Evolutionary conservation across 176 grass and related monocot genomes (phyloP).

Genomic region (Tillandsia fasciculata): DNA sequence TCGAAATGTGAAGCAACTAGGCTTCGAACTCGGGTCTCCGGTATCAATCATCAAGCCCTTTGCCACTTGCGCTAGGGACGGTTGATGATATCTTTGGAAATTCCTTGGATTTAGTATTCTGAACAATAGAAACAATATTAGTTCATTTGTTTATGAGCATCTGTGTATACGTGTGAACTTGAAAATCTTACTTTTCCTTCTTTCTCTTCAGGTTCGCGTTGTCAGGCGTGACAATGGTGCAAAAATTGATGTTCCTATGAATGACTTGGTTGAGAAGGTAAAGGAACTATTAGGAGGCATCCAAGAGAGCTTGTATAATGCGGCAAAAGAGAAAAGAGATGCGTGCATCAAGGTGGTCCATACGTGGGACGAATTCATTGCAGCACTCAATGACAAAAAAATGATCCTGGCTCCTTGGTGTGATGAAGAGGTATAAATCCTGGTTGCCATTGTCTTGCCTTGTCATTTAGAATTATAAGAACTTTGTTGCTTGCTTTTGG

Average conservation of each 20-base stretch:
- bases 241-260: constrained; percentile 58
- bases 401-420: constrained; percentile 85
- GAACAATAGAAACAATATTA: too few species aligned
- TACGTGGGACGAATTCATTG: constrained; percentile 83
- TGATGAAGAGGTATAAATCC: constrained; percentile 70
- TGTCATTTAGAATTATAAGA: neutral
- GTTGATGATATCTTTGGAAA: too few species aligned
- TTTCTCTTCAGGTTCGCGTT: constrained; percentile 41
- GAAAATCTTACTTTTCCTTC: neutral
- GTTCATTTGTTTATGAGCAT: neutral
- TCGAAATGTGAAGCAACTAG: too few species aligned
- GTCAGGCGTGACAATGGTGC: constrained; percentile 77
- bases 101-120: too few species aligned
- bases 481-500: too few species aligned
- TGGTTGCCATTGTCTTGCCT: neutral
- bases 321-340: constrained; percentile 80
- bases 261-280: constrained; percentile 57
- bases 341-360: constrained; percentile 54
- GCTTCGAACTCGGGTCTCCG: too few species aligned
- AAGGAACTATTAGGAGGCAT: constrained; percentile 43
- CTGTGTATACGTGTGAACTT: neutral
- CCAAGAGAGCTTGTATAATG: constrained; percentile 67
- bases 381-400: constrained; percentile 49
- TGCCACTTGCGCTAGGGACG: too few species aligned
- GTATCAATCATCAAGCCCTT: too few species aligned